A percentile compares a stretch with the other conserved stretches of the same genome.
Evolutionary conservation across 2,329 filamentous ascomycete species (phyloP).

Genomic region (Sporothrix pseudoabietina): DNA sequence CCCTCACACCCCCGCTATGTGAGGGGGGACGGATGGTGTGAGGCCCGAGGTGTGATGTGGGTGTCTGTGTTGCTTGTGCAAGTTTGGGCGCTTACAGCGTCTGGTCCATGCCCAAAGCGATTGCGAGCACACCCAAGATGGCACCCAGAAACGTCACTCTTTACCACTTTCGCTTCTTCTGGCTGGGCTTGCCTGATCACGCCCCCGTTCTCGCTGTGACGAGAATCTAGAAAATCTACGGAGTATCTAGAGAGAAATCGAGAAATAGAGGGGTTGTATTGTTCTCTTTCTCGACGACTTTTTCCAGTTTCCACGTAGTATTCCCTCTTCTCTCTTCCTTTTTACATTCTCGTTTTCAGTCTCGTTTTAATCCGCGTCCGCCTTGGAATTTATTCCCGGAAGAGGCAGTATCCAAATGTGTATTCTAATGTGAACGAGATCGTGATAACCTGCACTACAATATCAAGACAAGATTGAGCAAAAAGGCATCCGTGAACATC

Average conservation of each 20-base stretch:
- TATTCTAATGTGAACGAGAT: not conserved
- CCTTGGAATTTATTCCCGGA: not conserved
- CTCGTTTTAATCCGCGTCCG: not conserved
- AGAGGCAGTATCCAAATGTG: not conserved
- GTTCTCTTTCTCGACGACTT: not conserved
- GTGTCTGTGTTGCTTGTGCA: not conserved
- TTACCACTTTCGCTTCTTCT: not conserved
- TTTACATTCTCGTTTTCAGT: not conserved
- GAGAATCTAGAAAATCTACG: not conserved
- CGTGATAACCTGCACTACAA: too few relatives aligned
- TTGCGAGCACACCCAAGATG: not conserved
- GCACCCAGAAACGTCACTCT: not conserved
- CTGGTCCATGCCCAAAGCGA: conserved; percentile 17
- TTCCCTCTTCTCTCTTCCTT: not conserved
- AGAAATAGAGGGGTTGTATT: not conserved
- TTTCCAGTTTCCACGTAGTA: not conserved
- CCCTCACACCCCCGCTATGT: not conserved
- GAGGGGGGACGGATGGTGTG: not conserved
- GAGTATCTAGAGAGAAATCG: not conserved
- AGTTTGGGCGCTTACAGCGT: conserved; percentile 25
- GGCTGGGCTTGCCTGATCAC: not conserved
- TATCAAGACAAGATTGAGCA: too few relatives aligned
- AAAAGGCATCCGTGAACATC: too few relatives aligned
- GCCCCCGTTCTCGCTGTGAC: conserved; percentile 1
- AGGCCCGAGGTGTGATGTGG: not conserved